Evolutionary conservation across 2,329 filamentous ascomycete species (phyloP).

Genomic region (Hypoxylon rubiginosum): DNA sequence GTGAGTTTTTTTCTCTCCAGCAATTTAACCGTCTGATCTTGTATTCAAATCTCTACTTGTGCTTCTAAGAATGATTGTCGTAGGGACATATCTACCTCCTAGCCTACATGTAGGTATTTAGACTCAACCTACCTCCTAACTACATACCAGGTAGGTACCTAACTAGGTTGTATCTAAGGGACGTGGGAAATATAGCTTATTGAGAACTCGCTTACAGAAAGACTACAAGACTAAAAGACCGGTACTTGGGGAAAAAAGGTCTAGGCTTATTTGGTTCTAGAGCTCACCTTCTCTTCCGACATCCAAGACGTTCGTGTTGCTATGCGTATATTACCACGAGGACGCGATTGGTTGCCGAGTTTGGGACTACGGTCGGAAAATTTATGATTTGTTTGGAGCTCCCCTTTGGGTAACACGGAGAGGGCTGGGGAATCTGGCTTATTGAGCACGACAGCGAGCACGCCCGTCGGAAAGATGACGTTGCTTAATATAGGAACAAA

Average conservation of each 20-base stretch:
- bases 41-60: not conserved
- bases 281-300: slow-evolving; percentile 19
- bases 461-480: slow-evolving; percentile 33
- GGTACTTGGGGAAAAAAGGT: not conserved
- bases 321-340: slow-evolving; percentile 18
- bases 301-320: slow-evolving; percentile 30
- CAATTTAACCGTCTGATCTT: slow-evolving; percentile 3
- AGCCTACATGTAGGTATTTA: too few species aligned
- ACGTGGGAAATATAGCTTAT: not conserved
- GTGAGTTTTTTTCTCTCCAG: not conserved
- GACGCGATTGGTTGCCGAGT: slow-evolving; percentile 30
- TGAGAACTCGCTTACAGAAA: not conserved
- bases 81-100: too few species aligned
- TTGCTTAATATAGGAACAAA: slow-evolving; percentile 35
- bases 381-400: slow-evolving; percentile 47
- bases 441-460: slow-evolving; percentile 36
- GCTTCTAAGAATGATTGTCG: not conserved
- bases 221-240: not conserved
- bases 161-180: not conserved
- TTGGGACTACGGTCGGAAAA: slow-evolving; percentile 33
- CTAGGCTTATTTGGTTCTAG: slow-evolving; percentile 3
- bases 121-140: too few species aligned
- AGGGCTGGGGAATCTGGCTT: slow-evolving; percentile 36
- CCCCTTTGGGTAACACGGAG: slow-evolving; percentile 39
- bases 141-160: too few species aligned